phyloP scores from a whole-genome alignment of 441 rosid species.

The Erysimum cheiri region DNA sequence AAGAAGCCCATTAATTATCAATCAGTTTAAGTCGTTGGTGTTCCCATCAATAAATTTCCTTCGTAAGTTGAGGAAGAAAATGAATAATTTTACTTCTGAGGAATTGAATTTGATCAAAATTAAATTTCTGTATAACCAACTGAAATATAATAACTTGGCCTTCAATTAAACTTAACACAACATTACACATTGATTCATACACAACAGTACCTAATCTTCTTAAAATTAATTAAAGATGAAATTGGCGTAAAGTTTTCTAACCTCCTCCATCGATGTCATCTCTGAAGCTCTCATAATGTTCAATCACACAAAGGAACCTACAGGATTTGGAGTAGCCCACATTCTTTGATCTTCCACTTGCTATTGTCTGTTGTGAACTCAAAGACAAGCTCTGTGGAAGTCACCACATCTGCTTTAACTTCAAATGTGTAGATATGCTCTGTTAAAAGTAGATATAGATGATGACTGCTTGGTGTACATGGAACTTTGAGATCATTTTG shows the following conservation, averaged over 20 bases:
- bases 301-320: not conserved
- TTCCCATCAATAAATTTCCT: too few species aligned
- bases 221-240: not conserved
- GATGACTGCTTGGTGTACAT: rapidly evolving
- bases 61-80: too few species aligned
- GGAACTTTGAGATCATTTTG: not conserved
- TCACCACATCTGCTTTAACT: not conserved
- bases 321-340: not conserved
- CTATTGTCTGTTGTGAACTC: rapidly evolving
- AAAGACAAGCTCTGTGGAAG: conserved; percentile 24
- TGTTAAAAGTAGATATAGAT: rapidly evolving
- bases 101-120: too few species aligned
- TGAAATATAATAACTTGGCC: too few species aligned
- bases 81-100: too few species aligned
- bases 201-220: not conserved
- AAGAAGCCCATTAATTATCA: conserved; percentile 14
- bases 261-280: not conserved
- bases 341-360: not conserved
- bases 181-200: too few species aligned
- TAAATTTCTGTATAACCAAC: too few species aligned
- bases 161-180: too few species aligned
- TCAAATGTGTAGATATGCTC: conserved; percentile 18
- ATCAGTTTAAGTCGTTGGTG: too few species aligned
- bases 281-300: not conserved
- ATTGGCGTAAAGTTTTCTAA: not conserved